These are phyloP conservation scores for Pelargonium citronellum DNA, from an alignment of 441 rosid species.

Conservation along the genomic window DNA sequence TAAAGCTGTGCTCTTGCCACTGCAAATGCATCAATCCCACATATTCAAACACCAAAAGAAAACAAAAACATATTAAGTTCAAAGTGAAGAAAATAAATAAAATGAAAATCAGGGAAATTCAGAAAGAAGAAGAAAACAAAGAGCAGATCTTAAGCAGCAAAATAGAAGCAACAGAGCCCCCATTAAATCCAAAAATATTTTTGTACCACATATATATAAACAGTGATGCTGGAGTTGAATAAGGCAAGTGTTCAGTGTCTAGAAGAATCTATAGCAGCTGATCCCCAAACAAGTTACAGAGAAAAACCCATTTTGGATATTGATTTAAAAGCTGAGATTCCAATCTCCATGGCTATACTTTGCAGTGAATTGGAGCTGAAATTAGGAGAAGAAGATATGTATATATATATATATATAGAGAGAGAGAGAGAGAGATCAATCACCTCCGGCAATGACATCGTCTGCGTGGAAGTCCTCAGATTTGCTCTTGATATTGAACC, in stretches of 20 bases:
- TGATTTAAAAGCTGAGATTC: slow-evolving; percentile 18
- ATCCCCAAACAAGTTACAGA: slow-evolving; percentile 14
- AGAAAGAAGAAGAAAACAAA: slow-evolving; percentile 35
- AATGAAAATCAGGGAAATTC: slow-evolving; percentile 18
- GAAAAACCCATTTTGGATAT: slow-evolving; percentile 18
- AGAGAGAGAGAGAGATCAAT: not conserved
- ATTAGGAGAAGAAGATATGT: not conserved
- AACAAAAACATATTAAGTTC: slow-evolving; percentile 19
- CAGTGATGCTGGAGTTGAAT: slow-evolving; percentile 18
- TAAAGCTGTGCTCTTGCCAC: slow-evolving; percentile 53
- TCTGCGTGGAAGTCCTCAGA: slow-evolving; percentile 77
- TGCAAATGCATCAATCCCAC: slow-evolving; percentile 31
- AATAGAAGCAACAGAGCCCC: slow-evolving; percentile 18
- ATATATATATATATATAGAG: too few species aligned
- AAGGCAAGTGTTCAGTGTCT: slow-evolving; percentile 23
- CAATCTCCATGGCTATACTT: slow-evolving; percentile 17
- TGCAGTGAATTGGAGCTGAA: slow-evolving; percentile 7
- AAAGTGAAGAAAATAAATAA: slow-evolving; percentile 14
- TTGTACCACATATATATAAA: slow-evolving; percentile 20
- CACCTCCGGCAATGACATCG: slow-evolving; percentile 53
- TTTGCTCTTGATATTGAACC: slow-evolving; percentile 86
- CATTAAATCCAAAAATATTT: slow-evolving; percentile 23
- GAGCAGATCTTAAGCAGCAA: slow-evolving; percentile 40
- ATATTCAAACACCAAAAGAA: slow-evolving; percentile 29
- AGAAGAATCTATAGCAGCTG: slow-evolving; percentile 26